Evolutionary conservation across 2,329 filamentous ascomycete genomes (phyloP).

Genomic region (Diplodia sapinea): DNA sequence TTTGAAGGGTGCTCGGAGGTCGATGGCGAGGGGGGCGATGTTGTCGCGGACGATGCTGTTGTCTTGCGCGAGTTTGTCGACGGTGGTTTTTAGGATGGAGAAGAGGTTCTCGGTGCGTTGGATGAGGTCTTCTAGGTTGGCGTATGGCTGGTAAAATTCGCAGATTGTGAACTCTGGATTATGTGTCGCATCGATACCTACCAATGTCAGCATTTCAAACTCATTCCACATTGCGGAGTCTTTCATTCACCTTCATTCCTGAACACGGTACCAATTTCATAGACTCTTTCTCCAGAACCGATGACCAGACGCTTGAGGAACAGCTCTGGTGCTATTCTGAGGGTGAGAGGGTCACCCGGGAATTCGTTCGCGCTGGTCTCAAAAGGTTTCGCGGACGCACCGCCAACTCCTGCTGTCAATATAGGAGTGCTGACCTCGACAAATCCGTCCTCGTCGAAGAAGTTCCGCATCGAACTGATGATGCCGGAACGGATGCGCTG

Average conservation of each 20-base stretch:
- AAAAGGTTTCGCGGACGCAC: constrained; percentile 86
- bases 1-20: constrained; percentile 56
- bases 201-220: neutral
- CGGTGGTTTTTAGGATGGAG: constrained; percentile 40
- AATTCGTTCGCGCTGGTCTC: constrained; percentile 79
- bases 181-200: constrained; percentile 79
- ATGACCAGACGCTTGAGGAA: constrained; percentile 93
- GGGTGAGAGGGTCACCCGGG: constrained; percentile 69
- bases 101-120: constrained; percentile 75
- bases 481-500: constrained; percentile 77
- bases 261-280: constrained; percentile 91
- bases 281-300: constrained; percentile 85
- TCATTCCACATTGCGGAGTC: neutral
- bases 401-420: constrained; percentile 80
- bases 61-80: constrained; percentile 57
- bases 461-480: constrained; percentile 74
- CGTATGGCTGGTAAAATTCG: constrained; percentile 92
- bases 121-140: constrained; percentile 77
- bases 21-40: constrained; percentile 51
- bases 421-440: constrained; percentile 92
- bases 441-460: constrained; percentile 74
- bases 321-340: constrained; percentile 91
- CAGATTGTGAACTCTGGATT: constrained; percentile 98
- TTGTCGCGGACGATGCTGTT: constrained; percentile 40
- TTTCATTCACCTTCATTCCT: constrained; percentile 77